phyloP scores from a whole-genome alignment of 2,329 filamentous ascomycete genomes.

The Pezicula rhizophila region DNA sequence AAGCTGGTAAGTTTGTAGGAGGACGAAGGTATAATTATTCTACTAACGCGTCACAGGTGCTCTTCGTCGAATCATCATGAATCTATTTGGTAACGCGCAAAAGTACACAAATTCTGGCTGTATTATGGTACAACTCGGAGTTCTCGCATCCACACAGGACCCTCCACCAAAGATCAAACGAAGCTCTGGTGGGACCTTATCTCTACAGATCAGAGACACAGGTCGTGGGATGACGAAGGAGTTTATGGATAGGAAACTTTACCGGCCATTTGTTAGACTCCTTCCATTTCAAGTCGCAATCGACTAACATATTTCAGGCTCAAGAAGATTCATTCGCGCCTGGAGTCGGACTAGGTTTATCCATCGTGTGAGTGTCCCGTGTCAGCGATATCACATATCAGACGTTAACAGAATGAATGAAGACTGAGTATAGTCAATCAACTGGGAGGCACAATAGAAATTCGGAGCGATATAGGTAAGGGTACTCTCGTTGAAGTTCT shows the following conservation, averaged over 20 bases:
- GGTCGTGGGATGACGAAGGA: slow-evolving; percentile 57
- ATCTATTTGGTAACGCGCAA: slow-evolving; percentile 53
- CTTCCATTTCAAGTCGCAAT: too few relatives aligned
- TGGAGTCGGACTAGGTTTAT: slow-evolving; percentile 56
- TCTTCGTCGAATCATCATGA: slow-evolving; percentile 44
- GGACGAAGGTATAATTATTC: neutral
- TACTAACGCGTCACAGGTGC: slow-evolving; percentile 9
- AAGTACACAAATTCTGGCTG: slow-evolving; percentile 51
- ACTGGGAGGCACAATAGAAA: slow-evolving; percentile 53
- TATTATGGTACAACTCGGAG: slow-evolving; percentile 35
- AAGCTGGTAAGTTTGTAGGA: slow-evolving; percentile 13
- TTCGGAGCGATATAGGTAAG: slow-evolving; percentile 45
- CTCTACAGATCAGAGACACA: slow-evolving; percentile 49
- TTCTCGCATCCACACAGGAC: slow-evolving; percentile 17
- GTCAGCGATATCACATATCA: neutral
- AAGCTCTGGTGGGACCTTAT: slow-evolving; percentile 5
- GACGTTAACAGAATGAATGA: neutral
- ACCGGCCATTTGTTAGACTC: slow-evolving; percentile 42
- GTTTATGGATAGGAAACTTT: slow-evolving; percentile 50
- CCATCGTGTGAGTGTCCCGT: slow-evolving; percentile 47
- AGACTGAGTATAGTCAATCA: slow-evolving; percentile 46
- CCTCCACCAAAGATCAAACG: neutral
- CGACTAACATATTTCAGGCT: slow-evolving; percentile 13
- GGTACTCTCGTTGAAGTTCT: slow-evolving; percentile 49
- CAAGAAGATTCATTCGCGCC: slow-evolving; percentile 55